Conservation (phyloP, 345 rosid species). For the Citrus australasica region DNA sequence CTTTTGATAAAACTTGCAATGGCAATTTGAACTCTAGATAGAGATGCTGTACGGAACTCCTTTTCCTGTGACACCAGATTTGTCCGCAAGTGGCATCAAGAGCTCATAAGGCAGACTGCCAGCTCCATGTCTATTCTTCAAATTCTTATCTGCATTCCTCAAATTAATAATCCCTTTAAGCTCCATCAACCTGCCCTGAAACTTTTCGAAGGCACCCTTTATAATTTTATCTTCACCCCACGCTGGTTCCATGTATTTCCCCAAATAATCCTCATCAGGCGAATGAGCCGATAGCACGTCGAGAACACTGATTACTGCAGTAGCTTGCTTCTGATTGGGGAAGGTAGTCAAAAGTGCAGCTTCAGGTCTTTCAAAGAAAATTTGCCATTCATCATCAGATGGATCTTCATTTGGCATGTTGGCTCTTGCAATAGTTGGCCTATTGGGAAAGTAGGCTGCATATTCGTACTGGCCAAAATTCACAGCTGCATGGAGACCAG, state of each 20-base stretch:
- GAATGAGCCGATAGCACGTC: conserved; percentile 45
- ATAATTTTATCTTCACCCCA: conserved; percentile 33
- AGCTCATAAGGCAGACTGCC: conserved; percentile 41
- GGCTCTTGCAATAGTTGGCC: conserved; percentile 36
- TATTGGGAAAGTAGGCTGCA: conserved; percentile 37
- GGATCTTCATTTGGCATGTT: conserved; percentile 49
- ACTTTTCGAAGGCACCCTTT: conserved; percentile 36
- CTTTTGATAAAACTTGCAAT: no score
- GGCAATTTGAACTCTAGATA: neutral
- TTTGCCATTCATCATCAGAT: conserved; percentile 20
- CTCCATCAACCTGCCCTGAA: conserved; percentile 33
- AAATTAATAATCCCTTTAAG: conserved; percentile 34
- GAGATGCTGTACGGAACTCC: conserved; percentile 39
- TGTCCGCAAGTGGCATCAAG: conserved; percentile 36
- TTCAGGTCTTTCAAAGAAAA: conserved; percentile 38
- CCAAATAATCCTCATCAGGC: conserved; percentile 52
- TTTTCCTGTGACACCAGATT: conserved; percentile 42
- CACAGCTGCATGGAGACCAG: conserved; percentile 46
- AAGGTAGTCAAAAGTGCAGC: conserved; percentile 26
- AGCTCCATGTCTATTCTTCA: conserved; percentile 43
- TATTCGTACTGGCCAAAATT: conserved; percentile 38
- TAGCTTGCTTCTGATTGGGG: conserved; percentile 51
- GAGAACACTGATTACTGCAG: conserved; percentile 34
- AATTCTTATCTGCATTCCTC: conserved; percentile 24
- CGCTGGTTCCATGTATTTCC: conserved; percentile 25